Evolutionary conservation across 768 basidiomycete species (phyloP).

Genomic region (Lactifluus hygrophoroides): DNA sequence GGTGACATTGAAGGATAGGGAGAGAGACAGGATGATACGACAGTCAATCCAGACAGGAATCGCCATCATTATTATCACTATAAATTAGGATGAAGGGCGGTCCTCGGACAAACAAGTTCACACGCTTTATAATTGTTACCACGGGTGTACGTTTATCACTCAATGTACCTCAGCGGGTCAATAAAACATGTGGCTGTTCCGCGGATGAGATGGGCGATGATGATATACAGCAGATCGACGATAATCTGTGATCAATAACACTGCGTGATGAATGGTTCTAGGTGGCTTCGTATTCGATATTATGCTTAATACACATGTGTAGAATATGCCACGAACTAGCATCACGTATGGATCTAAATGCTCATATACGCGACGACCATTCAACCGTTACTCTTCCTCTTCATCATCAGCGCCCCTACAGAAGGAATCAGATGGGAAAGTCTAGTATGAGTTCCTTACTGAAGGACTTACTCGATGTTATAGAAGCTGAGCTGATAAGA

Average conservation of each 20-base stretch:
- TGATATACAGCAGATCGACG: no score
- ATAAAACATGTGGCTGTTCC: neutral
- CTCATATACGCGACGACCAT: neutral
- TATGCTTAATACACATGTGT: neutral
- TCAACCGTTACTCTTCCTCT: constrained; percentile 35
- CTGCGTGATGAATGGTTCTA: no score
- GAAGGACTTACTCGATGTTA: constrained; percentile 79
- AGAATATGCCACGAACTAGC: neutral
- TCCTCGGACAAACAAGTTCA: neutral
- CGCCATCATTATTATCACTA: neutral
- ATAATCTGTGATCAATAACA: no score
- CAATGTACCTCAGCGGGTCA: no score
- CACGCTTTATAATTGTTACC: neutral
- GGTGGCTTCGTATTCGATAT: no score
- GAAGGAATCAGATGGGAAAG: constrained; percentile 1
- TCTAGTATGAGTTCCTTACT: neutral
- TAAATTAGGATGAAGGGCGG: neutral
- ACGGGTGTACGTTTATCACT: neutral
- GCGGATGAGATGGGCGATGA: neutral
- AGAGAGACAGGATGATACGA: constrained; percentile 22
- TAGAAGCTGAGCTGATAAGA: constrained; percentile 93
- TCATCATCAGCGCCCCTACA: constrained; percentile 41
- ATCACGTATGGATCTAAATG: neutral
- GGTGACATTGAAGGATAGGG: constrained; percentile 3
- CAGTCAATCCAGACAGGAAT: neutral